Base-by-base conservation (phyloP, 2,329 filamentous ascomycete genomes). In the Ophiostoma novo-ulmi region DNA sequence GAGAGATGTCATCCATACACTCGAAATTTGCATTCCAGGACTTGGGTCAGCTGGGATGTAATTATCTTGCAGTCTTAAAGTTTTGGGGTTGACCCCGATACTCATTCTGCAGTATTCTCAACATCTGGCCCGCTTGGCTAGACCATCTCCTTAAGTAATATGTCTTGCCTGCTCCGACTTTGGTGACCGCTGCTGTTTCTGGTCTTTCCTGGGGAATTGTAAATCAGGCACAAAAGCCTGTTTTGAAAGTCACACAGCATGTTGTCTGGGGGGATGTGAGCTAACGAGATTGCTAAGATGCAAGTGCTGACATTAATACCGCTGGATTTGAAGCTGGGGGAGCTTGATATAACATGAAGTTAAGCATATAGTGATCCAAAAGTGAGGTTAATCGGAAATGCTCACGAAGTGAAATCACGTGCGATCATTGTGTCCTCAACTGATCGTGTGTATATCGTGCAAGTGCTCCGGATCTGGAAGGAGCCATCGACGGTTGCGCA, bases 191-290 rank as follows among this genome's bases (percentile, higher is more conserved):
- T 65, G 31, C 26, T 61, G 61, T 26, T 55, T 38, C 41, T 63
- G 17, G 26, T 65, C 39, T 63, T 63, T 67, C 38, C n/a, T 70
- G 64, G 26, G 26, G 48, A 38, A 52, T 58, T 67, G 35, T 63
- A 11, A 36, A 20, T 61, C 38, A 44, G 48, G 52, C 26, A 41
- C 36, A 13, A 44, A 70, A 68, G 44, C 64, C 64, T 52, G 69
- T 70, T 70, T 70, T 68, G 38, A 58, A 5, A 44, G 69, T 70
- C 26, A 22, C 38, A 70, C 69, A 70, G 31, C 69, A 63, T 64
- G 52, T 67, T 14, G 61, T 38, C 52, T 58, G 52, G 52, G 44
- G 44, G 26, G n/a, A 26, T 26, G n/a, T 26, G n/a, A 26, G 52
- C 22, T 14, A 58, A 26, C 14, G 52, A 58, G 52, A 14, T 26